phyloP scores from a whole-genome alignment of 306 rosid species.

The Potentilla sterilis region DNA sequence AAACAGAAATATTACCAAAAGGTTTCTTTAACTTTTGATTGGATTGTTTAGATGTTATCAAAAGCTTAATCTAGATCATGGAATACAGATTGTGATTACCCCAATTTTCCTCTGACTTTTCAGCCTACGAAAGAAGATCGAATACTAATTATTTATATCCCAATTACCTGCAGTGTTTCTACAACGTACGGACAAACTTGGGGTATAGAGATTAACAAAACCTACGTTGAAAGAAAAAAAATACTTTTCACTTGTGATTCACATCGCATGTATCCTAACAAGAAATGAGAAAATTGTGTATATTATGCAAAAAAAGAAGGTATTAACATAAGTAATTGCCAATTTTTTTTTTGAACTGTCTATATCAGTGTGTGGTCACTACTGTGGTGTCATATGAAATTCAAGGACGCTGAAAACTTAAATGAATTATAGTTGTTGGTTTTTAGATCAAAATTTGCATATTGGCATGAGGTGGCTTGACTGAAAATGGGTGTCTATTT shows the following conservation, averaged over 20 bases:
- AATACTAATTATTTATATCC: not conserved
- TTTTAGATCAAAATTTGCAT: not conserved
- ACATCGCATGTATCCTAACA: not conserved
- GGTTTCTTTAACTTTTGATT: not conserved
- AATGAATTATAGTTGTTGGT: not conserved
- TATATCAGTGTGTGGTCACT: not conserved
- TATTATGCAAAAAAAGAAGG: too few species aligned
- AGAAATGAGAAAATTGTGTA: not conserved
- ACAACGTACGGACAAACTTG: not conserved
- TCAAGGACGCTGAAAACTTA: not conserved
- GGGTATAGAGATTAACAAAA: not conserved
- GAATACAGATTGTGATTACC: not conserved
- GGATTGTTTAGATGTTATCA: not conserved
- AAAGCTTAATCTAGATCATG: not conserved
- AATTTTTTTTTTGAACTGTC: not conserved
- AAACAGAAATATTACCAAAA: not conserved
- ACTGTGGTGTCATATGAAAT: not conserved
- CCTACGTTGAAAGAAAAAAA: not conserved
- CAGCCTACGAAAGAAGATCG: not conserved
- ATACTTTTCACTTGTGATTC: not conserved
- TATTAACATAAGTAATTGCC: too few species aligned
- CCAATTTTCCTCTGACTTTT: slow-evolving; percentile 9
- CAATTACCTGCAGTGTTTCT: not conserved
- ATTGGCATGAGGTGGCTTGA: not conserved
- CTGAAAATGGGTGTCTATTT: not conserved